Evolutionary conservation across 495 filamentous ascomycete species (phyloP), one percentile per base, ranked within the genome.

Genomic region (Parachaetomium inaequale): DNA sequence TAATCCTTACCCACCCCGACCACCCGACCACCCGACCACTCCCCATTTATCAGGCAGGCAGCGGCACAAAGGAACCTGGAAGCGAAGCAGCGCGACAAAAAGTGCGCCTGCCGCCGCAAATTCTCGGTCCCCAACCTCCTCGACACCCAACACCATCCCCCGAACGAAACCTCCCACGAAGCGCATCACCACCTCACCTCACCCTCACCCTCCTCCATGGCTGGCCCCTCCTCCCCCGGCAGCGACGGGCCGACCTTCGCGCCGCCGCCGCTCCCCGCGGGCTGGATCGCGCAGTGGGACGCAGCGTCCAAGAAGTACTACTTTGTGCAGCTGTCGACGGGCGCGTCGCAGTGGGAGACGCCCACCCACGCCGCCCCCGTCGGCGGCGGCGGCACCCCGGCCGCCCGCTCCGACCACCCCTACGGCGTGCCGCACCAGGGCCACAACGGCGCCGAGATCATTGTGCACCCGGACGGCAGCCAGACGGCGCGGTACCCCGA

Each of bases 281-380:
- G 88, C 63, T 91, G 88, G 88, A 88, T 92, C 63, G 87, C 90
- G 21, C 90, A 93, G 73, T 92, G 90, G 88, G 90, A 93, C 70
- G 87, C 84, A 52, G 70, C 79, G 47, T 85, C 81, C 55, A 83
- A 84, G 47, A 86, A 88, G 69, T 93, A 92, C 75, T 93, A 93
- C 72, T 93, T 82, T 69, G 90, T 93, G 32, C 87, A 92, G 66
- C 78, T 89, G 40, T 82, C 86, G 45, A 92, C 88, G 3, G 89
- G 88, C 25, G 77, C 85, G 28, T 89, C 87, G 47, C 88, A 89
- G 73, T 93, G 90, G 90, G 87, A 91, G 4, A 80, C 88, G 15
- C 90, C 90, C 25, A 89, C 85, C 21, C 78, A 87, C 57, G 79
- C 87, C 40, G 85, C 81, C 7, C 83, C 82, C 21, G 75, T 69